Percentiles rank a stretch among this genome's conserved stretches.
Conservation (phyloP, 2,329 filamentous ascomycete species). For the Colletotrichum aenigma region DNA sequence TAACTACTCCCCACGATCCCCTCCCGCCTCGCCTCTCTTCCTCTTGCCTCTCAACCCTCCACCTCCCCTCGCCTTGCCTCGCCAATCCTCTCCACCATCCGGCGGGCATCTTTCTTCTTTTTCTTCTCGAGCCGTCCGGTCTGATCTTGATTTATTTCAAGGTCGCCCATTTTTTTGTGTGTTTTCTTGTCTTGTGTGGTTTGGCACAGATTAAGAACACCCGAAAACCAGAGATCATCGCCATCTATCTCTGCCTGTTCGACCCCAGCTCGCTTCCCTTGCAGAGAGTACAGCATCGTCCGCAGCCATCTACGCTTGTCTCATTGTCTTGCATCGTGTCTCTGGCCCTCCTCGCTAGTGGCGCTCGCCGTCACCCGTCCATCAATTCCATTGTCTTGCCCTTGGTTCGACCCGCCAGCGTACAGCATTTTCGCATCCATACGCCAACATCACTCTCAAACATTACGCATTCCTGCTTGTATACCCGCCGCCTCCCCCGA, state of each 20-base stretch:
- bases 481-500: neutral
- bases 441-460: conserved; percentile 5
- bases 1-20: conserved; percentile 21
- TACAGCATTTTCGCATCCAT: conserved; percentile 13
- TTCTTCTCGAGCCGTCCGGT: neutral
- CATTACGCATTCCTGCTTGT: conserved; percentile 15
- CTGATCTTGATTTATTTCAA: neutral
- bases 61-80: conserved; percentile 2
- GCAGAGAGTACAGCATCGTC: neutral
- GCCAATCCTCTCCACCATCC: neutral
- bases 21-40: conserved; percentile 3
- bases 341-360: conserved; percentile 8
- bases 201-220: neutral
- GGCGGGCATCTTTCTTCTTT: neutral
- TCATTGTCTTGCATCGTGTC: conserved; percentile 20
- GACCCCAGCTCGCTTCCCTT: neutral
- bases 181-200: neutral
- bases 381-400: conserved; percentile 13
- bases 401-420: conserved; percentile 16
- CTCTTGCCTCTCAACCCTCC: conserved; percentile 2
- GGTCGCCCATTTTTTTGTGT: neutral
- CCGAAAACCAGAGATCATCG: neutral
- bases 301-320: neutral
- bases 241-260: neutral
- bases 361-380: neutral